Evolutionary conservation across 495 filamentous ascomycete species (phyloP).

Genomic region (Penicillium malachiteum): DNA sequence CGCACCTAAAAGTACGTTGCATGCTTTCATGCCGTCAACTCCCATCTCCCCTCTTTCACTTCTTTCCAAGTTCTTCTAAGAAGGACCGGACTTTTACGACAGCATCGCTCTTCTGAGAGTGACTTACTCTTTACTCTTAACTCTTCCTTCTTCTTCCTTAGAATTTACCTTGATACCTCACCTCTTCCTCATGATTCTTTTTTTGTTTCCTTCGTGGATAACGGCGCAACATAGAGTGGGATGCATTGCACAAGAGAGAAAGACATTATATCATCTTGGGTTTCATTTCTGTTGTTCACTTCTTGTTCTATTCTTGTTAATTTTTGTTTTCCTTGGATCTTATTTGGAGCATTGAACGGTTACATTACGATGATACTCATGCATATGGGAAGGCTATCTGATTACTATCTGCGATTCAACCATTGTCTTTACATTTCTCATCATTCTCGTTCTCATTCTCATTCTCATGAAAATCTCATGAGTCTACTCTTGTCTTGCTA

Average conservation of each 20-base stretch:
- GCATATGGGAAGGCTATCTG: slow-evolving; percentile 40
- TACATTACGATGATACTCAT: slow-evolving; percentile 37
- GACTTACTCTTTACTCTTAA: slow-evolving; percentile 14
- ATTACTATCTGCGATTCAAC: slow-evolving; percentile 21
- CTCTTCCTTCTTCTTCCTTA: slow-evolving; percentile 10
- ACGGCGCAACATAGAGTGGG: slow-evolving; percentile 13
- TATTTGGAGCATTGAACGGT: slow-evolving; percentile 33
- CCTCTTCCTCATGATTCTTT: slow-evolving; percentile 16
- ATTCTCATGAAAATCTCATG: too few relatives aligned
- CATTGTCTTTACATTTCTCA: slow-evolving; percentile 2
- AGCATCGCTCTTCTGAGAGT: neutral
- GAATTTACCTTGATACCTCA: slow-evolving; percentile 15
- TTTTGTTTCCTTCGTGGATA: neutral
- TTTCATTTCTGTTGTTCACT: slow-evolving; percentile 8
- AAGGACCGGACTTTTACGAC: slow-evolving; percentile 14
- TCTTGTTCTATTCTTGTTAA: slow-evolving; percentile 8
- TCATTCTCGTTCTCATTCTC: slow-evolving; percentile 4
- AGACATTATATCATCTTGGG: slow-evolving; percentile 1
- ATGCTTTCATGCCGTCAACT: neutral
- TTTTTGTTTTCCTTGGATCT: slow-evolving; percentile 14
- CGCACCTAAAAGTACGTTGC: neutral
- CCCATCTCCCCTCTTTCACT: slow-evolving; percentile 1
- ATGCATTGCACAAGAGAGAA: slow-evolving; percentile 10
- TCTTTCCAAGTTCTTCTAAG: slow-evolving; percentile 14
- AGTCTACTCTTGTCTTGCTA: too few relatives aligned